phyloP scores from a whole-genome alignment of 2,329 filamentous ascomycete species.

The Pestalotiopsis sp. region DNA sequence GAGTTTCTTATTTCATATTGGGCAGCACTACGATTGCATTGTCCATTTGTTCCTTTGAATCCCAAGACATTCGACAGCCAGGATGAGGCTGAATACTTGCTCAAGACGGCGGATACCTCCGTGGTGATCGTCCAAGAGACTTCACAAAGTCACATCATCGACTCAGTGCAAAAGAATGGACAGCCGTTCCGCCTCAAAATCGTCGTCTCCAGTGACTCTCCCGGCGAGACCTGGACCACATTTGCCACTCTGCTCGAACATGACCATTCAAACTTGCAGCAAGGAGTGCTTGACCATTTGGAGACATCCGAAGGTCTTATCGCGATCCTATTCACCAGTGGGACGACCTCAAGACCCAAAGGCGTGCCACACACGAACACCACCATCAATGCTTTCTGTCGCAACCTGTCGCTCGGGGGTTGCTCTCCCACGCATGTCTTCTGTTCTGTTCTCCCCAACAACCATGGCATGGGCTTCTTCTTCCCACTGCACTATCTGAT shows the following conservation, averaged over 20 bases:
- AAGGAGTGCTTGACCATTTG: neutral
- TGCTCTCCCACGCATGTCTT: neutral
- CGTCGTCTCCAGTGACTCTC: neutral
- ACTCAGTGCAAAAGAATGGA: neutral
- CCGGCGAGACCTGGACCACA: neutral
- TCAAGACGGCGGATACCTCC: neutral
- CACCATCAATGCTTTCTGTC: conserved; percentile 11
- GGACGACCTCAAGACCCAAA: conserved; percentile 3
- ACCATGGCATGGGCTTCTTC: conserved; percentile 12
- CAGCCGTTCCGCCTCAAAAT: neutral
- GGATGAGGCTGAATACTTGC: neutral
- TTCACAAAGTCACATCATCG: neutral
- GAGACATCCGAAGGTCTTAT: neutral
- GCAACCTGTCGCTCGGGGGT: conserved; percentile 6
- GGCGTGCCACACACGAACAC: neutral
- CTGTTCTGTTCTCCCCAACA: conserved; percentile 9
- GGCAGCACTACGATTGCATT: neutral
- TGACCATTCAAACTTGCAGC: neutral
- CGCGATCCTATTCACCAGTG: conserved; percentile 9
- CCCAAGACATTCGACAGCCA: neutral
- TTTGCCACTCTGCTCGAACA: neutral
- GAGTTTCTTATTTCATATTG: neutral
- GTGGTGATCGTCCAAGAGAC: neutral
- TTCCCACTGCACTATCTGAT: conserved; percentile 12
- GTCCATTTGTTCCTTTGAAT: neutral